Evolutionary conservation across 2,329 filamentous ascomycete species (phyloP).

Genomic region (Trichoderma pleuroti): DNA sequence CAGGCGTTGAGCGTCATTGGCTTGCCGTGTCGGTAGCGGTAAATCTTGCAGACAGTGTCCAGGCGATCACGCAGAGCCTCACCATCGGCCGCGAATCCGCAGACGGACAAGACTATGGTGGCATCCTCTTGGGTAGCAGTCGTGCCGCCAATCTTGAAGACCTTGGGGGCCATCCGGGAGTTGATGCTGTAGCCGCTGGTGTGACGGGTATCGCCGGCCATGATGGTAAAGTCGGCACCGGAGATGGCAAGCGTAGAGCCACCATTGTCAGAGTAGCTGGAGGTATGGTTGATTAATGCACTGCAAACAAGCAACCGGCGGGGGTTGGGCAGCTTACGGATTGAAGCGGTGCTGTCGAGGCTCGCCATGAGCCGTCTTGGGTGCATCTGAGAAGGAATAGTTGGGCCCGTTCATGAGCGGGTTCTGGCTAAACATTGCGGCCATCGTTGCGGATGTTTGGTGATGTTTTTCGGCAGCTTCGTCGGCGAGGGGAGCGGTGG

Average conservation of each 20-base stretch:
- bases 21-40: slow-evolving; percentile 97
- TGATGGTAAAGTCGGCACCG: slow-evolving; percentile 89
- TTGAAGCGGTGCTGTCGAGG: slow-evolving; percentile 80
- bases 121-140: slow-evolving; percentile 81
- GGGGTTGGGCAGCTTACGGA: slow-evolving; percentile 59
- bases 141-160: slow-evolving; percentile 94
- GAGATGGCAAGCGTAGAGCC: slow-evolving; percentile 94
- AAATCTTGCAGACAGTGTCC: slow-evolving; percentile 96
- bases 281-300: background rate
- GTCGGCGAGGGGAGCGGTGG: slow-evolving; percentile 11
- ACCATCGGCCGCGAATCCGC: slow-evolving; percentile 93
- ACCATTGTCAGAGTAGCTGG: slow-evolving; percentile 94
- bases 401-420: slow-evolving; percentile 65
- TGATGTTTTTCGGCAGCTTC: background rate
- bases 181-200: slow-evolving; percentile 99
- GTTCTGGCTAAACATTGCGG: slow-evolving; percentile 68
- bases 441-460: slow-evolving; percentile 44
- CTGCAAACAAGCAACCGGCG: background rate
- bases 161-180: slow-evolving; percentile 89
- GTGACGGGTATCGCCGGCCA: slow-evolving; percentile 94
- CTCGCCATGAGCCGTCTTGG: slow-evolving; percentile 51
- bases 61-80: slow-evolving; percentile 90
- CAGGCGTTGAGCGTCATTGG: slow-evolving; percentile 92
- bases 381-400: slow-evolving; percentile 64
- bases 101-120: slow-evolving; percentile 85